Conservation (phyloP, 139 green algal species). For the Chlorella sp. region DNA sequence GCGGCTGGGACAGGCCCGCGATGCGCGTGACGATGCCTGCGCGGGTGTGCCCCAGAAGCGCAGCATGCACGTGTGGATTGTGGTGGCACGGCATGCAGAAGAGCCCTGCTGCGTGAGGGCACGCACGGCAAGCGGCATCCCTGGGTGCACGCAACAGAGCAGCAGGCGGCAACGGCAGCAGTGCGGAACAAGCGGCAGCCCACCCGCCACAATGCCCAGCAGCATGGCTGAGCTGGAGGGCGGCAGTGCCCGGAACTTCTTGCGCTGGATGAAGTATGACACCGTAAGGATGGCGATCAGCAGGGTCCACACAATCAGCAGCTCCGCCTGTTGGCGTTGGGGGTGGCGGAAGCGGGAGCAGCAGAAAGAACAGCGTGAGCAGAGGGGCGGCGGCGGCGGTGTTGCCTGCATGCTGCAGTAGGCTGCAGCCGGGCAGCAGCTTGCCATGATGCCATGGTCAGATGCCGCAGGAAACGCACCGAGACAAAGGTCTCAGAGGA, state of each 20-base stretch:
- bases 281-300: conserved; percentile 53
- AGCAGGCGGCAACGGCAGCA: too few relatives aligned
- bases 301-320: conserved; percentile 59
- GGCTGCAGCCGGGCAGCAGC: neutral
- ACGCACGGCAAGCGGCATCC: too few relatives aligned
- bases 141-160: too few relatives aligned
- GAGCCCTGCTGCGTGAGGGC: too few relatives aligned
- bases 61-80: too few relatives aligned
- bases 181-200: neutral
- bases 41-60: too few relatives aligned
- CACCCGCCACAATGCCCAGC: conserved; percentile 52
- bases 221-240: conserved; percentile 58
- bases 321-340: conserved; percentile 42
- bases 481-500: neutral
- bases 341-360: neutral
- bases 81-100: too few relatives aligned
- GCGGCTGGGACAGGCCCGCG: conserved; percentile 40
- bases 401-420: too few relatives aligned
- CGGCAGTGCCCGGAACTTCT: conserved; percentile 42
- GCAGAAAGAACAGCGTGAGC: neutral
- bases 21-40: conserved; percentile 21
- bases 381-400: neutral
- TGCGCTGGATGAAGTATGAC: conserved; percentile 62
- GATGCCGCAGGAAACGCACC: neutral
- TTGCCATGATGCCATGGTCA: neutral